These are phyloP conservation scores for Ophiostoma sp. DNA, from an alignment of 2,329 filamentous ascomycete genomes.

Conservation along the genomic window DNA sequence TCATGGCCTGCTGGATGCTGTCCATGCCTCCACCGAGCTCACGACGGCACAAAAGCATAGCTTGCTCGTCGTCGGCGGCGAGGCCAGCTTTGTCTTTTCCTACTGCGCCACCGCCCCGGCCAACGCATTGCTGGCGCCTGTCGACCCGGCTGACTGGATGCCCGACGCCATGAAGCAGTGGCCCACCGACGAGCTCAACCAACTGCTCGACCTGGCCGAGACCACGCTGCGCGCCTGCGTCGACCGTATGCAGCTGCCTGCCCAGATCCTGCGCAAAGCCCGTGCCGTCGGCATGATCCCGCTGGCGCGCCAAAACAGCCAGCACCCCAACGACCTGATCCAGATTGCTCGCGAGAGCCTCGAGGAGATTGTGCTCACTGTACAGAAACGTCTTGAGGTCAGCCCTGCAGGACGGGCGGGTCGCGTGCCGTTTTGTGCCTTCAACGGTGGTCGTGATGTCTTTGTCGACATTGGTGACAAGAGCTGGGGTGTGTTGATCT, in stretches of 20 bases:
- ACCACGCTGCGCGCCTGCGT: conserved; percentile 79
- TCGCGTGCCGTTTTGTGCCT: conserved; percentile 86
- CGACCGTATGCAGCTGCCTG: conserved; percentile 74
- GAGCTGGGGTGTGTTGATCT: conserved; percentile 89
- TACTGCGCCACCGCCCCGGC: conserved; percentile 66
- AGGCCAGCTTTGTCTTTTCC: conserved; percentile 92
- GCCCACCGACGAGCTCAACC: conserved; percentile 73
- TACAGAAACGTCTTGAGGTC: conserved; percentile 88
- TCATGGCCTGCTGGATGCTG: conserved; percentile 79
- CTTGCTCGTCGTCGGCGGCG: conserved; percentile 89
- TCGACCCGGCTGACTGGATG: conserved; percentile 68
- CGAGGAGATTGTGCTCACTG: conserved; percentile 92
- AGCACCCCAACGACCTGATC: conserved; percentile 10
- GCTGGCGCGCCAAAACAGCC: background rate
- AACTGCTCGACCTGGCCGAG: conserved; percentile 87
- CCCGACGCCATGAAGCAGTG: conserved; percentile 76
- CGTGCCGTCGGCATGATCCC: conserved; percentile 79
- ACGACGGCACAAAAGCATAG: conserved; percentile 69
- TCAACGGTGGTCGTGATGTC: conserved; percentile 96
- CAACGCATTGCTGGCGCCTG: conserved; percentile 67
- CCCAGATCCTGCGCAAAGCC: conserved; percentile 81
- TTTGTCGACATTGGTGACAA: conserved; percentile 99
- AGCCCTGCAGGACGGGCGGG: conserved; percentile 61
- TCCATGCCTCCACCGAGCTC: conserved; percentile 54
- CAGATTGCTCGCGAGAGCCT: conserved; percentile 84